Evolutionary conservation across 2,329 filamentous ascomycete genomes (phyloP), one percentile per base, ranked within the genome.

Genomic region (Pseudopithomyces maydicus): DNA sequence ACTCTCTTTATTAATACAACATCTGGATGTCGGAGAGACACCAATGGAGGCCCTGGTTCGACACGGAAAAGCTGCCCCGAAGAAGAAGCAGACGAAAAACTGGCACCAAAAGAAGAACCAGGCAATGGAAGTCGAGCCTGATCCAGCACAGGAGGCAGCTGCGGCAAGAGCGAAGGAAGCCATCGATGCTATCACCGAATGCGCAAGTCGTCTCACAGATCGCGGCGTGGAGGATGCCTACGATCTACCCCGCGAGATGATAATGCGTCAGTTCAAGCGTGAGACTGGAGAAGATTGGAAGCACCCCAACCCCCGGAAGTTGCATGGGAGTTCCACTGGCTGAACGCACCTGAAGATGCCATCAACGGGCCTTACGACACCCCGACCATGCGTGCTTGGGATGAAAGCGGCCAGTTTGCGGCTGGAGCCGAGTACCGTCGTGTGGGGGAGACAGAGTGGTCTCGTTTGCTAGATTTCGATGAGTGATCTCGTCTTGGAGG

Each of bases 301-400:
- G 51, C 85, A 87, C 41, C 79, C 81, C 6, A 69, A 77, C 45
- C 70, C 75, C 22, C 70, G 17, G 68, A 69, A 22, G 55, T 66
- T 51, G 84, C 86, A 81, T 99, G 94, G 93, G 91, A 98, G 76
- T 99, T 92, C 74, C 85, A 91, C 56, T 99, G 95, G 95, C 88
- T 87, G 38, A 92, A 97, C 73, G 91, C 91, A 17, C 84, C 92
- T 39, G 94, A 97, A 70, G 91, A 85, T 11, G 84, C 86, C 46
- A 84, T 85, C 56, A 92, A 99, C 75, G 95, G 95, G 0, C 94
- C 95, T 0, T 99, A 92, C 74, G 92, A 97, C 71, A 85, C 84
- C 7, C 75, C 83, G 5, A 94, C 89, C 36, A 98, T 99, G 95
- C 86, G 88, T 67, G 90, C 91, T 2, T 99, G 95, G 95, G 87